A percentile compares a stretch with the other conserved stretches of the same genome.
These are phyloP conservation scores for Aegilops speltoides DNA, from an alignment of 176 grass and related monocot species.

Conservation along the genomic window DNA sequence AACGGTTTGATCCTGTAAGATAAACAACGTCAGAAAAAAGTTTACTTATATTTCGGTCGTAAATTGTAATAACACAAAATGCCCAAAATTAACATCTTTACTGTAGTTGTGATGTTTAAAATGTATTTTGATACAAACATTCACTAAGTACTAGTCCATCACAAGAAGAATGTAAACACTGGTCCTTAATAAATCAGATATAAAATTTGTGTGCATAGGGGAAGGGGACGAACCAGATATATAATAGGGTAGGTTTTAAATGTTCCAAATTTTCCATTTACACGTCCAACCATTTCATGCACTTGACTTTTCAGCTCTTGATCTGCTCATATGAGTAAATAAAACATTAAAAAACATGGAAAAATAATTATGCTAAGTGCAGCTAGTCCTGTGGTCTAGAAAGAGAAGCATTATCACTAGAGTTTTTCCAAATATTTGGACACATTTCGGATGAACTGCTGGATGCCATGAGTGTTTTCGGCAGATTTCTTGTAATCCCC, in stretches of 20 bases:
- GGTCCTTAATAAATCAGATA: too few species aligned
- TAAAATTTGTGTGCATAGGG: background rate
- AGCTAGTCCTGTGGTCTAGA: background rate
- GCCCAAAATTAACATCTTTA: background rate
- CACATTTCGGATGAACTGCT: too few species aligned
- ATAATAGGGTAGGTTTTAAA: conserved; percentile 78
- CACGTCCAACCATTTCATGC: conserved; percentile 91
- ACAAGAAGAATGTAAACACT: too few species aligned
- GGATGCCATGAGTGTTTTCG: background rate
- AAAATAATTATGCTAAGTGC: background rate
- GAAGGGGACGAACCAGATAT: conserved; percentile 51
- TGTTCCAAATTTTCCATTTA: conserved; percentile 95
- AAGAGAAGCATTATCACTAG: too few species aligned
- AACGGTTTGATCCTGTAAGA: conserved; percentile 76
- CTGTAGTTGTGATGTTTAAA: background rate
- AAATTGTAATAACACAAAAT: too few species aligned
- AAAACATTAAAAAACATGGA: background rate
- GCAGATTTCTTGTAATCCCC: background rate
- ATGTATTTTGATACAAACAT: background rate
- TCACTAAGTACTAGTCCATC: background rate
- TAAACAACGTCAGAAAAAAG: background rate
- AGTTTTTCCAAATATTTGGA: too few species aligned
- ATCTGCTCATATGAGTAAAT: conserved; percentile 45
- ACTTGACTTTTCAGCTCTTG: conserved; percentile 90
- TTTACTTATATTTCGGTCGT: too few species aligned